Conservation (phyloP, 2,329 filamentous ascomycete species). For the Verticillium longisporum region DNA sequence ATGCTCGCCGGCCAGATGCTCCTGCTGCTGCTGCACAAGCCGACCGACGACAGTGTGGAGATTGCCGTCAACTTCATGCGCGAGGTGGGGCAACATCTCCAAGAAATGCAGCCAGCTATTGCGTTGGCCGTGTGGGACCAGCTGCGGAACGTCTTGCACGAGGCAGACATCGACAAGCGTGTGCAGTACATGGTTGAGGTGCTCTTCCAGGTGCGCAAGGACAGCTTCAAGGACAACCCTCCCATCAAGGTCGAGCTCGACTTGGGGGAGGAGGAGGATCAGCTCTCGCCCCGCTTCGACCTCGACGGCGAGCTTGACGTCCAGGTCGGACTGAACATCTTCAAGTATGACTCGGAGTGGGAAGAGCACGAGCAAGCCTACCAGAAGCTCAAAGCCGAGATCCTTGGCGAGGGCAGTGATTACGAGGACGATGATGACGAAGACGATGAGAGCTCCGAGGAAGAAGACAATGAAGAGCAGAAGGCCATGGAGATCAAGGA, state of each 20-base stretch:
- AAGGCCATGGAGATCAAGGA: conserved; percentile 94
- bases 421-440: conserved; percentile 64
- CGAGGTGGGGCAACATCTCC: conserved; percentile 88
- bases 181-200: conserved; percentile 99
- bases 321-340: conserved; percentile 86
- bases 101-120: conserved; percentile 90
- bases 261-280: conserved; percentile 93
- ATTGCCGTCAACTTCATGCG: conserved; percentile 91
- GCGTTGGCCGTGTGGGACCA: conserved; percentile 90
- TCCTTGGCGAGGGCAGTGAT: conserved; percentile 87
- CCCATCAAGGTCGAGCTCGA: conserved; percentile 89
- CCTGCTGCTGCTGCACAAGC: conserved; percentile 85
- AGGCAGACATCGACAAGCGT: conserved; percentile 93
- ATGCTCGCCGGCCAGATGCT: conserved; percentile 90
- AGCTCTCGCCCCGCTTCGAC: conserved; percentile 83
- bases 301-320: conserved; percentile 80
- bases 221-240: conserved; percentile 92
- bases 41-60: conserved; percentile 95
- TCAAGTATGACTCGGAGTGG: conserved; percentile 88
- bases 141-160: conserved; percentile 90
- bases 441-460: conserved; percentile 62
- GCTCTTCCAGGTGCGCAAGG: conserved; percentile 91
- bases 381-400: conserved; percentile 84
- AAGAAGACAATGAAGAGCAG: conserved; percentile 70
- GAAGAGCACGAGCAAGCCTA: conserved; percentile 89